Percentiles rank a stretch among this genome's conserved stretches.
Conservation (phyloP, 2,329 filamentous ascomycete species). For the Ustilaginoidea virens region DNA sequence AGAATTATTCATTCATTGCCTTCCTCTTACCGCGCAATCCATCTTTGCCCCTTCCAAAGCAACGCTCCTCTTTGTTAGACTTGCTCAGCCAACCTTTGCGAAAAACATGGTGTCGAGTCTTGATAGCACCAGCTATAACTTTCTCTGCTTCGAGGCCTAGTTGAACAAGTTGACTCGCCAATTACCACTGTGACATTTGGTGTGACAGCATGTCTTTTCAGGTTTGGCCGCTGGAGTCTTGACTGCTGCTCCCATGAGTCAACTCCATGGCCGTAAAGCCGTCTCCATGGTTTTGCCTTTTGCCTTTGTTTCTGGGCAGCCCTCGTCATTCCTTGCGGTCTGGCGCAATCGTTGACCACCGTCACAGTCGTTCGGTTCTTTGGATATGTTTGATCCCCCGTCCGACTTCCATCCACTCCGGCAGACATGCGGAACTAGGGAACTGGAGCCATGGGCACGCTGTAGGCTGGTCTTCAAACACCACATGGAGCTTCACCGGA, state of each 20-base stretch:
- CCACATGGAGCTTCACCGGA: too few relatives aligned
- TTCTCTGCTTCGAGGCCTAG: conserved; percentile 54
- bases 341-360: conserved; percentile 50
- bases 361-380: conserved; percentile 64
- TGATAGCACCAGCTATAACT: conserved; percentile 68
- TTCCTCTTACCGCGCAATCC: too few relatives aligned
- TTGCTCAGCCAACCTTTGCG: too few relatives aligned
- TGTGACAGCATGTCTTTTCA: conserved; percentile 61
- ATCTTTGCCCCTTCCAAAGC: too few relatives aligned
- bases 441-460: too few relatives aligned
- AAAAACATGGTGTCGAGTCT: conserved; percentile 47
- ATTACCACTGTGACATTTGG: conserved; percentile 55
- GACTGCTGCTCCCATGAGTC: conserved; percentile 57
- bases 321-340: conserved; percentile 54
- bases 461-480: too few relatives aligned
- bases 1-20: too few relatives aligned
- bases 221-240: conserved; percentile 59
- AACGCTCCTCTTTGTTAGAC: too few relatives aligned
- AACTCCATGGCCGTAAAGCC: conserved; percentile 51
- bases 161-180: conserved; percentile 44
- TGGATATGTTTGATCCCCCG: conserved; percentile 28
- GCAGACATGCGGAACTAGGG: too few relatives aligned
- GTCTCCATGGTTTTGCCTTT: conserved; percentile 58
- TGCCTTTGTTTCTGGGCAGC: conserved; percentile 49
- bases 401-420: too few relatives aligned